Base-by-base conservation (phyloP, 805 yeast species). In the Myxozyma sirexii region DNA sequence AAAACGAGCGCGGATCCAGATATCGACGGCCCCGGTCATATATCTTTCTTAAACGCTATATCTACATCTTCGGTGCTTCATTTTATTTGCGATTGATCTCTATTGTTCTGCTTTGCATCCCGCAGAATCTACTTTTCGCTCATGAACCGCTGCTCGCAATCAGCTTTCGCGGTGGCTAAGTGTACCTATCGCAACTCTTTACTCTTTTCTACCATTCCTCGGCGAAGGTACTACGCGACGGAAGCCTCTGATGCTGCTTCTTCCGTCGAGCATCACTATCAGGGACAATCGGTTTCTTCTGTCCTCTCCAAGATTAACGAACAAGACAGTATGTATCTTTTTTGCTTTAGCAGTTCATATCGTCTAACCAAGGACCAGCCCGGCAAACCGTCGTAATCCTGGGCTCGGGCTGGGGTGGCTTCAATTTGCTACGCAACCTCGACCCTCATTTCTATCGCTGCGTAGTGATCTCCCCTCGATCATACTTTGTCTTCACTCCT, bases 341-440 rank as follows among this genome's bases (percentile, higher is more conserved):
- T 19, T 3, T 21, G 8, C 17, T 19, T 37, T 10, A 21, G 10
- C 15, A 33, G 1, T n/a, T n/a, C n/a, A n/a, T n/a, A n/a, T n/a
- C 31, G 10, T 24, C 29, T 19, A 37, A 21, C 41, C 10, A 21
- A 33, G 7, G 35, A 13, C n/a, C 13, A 57, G 60, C 48, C 45
- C 60, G 60, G 19, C 33, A 51, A 10, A 56, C 60, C 3, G 58
- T 85, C 54, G 88, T 85, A 2, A 76, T 85, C 35, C 74, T 85
- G 37, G 90, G 90, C 17, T 80, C 85, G 39, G 90, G 90, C 47
- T 85, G 90, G 90, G 90, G 87, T 1, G 80, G 87, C 7, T 87
- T 83, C 29, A 83, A 85, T 13, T 67, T 84, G 8, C 75, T 85
- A 64, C 83, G 81, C 68, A 74, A 75, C 46, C 69, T 85, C 55